Percentiles rank a stretch among this genome's conserved stretches.
These are phyloP conservation scores for Aechmea fasciata DNA, from an alignment of 176 grass and related monocot genomes.

Conservation along the genomic window DNA sequence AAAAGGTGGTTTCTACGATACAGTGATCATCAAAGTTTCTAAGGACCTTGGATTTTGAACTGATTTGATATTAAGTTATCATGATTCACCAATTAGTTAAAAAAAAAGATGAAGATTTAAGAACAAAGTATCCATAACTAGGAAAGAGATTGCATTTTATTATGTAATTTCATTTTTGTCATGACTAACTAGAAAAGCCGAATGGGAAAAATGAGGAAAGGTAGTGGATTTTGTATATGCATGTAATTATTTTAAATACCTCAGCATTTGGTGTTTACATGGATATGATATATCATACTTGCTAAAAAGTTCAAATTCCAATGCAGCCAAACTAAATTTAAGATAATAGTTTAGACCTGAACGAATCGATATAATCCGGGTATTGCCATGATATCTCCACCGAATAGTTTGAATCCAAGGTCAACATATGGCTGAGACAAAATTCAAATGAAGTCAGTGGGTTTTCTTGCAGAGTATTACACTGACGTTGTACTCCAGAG, in stretches of 20 bases:
- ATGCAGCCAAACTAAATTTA: slow-evolving; percentile 7
- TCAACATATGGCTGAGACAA: slow-evolving; percentile 62
- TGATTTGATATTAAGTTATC: too few relatives aligned
- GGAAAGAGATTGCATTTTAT: too few relatives aligned
- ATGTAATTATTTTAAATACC: too few relatives aligned
- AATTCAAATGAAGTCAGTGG: slow-evolving; percentile 15
- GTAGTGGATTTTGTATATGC: too few relatives aligned
- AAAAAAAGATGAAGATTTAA: too few relatives aligned
- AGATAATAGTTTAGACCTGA: slow-evolving; percentile 38
- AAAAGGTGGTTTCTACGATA: not conserved
- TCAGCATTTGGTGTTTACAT: not conserved
- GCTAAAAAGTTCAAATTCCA: slow-evolving; percentile 2
- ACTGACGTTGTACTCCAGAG: not conserved
- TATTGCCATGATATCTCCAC: slow-evolving; percentile 92
- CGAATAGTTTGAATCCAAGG: slow-evolving; percentile 77
- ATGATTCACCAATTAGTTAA: too few relatives aligned
- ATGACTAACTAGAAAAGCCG: too few relatives aligned
- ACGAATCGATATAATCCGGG: slow-evolving; percentile 64
- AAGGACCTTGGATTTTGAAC: too few relatives aligned
- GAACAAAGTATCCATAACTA: too few relatives aligned
- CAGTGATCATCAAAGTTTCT: too few relatives aligned
- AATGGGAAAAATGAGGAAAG: too few relatives aligned
- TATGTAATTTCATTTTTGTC: too few relatives aligned
- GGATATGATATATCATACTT: not conserved
- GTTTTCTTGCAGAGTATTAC: not conserved